phyloP scores from a whole-genome alignment of 2,329 filamentous ascomycete species.

The Hymenoscyphus occultus region DNA sequence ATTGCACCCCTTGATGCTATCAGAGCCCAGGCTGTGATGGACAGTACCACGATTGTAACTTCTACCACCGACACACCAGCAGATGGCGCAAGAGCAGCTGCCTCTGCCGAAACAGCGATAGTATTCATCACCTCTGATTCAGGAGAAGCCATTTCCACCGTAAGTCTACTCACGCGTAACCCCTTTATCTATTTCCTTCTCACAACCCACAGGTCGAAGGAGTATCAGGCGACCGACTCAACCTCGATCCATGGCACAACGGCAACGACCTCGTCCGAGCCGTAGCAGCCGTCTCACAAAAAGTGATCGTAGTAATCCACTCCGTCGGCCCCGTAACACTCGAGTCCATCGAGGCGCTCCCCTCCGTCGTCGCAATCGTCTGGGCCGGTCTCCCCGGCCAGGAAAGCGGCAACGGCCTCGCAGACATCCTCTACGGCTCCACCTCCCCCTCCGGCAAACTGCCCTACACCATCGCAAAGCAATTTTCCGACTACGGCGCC shows the following conservation, averaged over 20 bases:
- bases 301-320: conserved; percentile 58
- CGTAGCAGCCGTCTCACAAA: conserved; percentile 45
- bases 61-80: conserved; percentile 50
- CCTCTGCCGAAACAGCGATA: conserved; percentile 59
- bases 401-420: conserved; percentile 40
- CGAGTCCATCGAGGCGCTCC: conserved; percentile 55
- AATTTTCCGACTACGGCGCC: conserved; percentile 48
- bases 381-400: conserved; percentile 48
- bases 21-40: conserved; percentile 51
- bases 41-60: conserved; percentile 52
- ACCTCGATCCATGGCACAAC: conserved; percentile 61
- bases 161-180: conserved; percentile 55
- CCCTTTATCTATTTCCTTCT: conserved; percentile 44
- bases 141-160: conserved; percentile 61
- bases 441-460: conserved; percentile 52
- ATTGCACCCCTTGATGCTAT: conserved; percentile 64
- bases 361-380: conserved; percentile 61
- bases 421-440: conserved; percentile 50
- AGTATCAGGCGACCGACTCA: conserved; percentile 67
- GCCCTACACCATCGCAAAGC: conserved; percentile 64
- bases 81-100: conserved; percentile 27
- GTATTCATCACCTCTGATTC: conserved; percentile 67
- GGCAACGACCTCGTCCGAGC: conserved; percentile 56
- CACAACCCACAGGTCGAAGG: conserved; percentile 51
- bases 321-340: conserved; percentile 59